Evolutionary conservation across 441 rosid species (phyloP), one percentile per base, ranked within the genome.

Genomic region (Arabidopsis lyrata): DNA sequence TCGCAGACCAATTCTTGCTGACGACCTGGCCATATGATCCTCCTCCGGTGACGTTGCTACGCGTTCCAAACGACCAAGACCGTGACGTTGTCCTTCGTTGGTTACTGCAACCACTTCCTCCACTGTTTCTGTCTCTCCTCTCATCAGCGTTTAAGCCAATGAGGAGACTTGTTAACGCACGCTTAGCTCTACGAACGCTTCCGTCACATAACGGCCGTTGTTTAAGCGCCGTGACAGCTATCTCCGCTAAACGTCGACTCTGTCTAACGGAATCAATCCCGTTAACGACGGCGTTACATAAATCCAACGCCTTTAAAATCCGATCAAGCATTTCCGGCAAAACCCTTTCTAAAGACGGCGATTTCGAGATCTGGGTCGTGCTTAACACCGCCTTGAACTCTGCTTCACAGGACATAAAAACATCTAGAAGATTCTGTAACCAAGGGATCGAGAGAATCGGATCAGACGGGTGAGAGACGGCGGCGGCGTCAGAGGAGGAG

Each of bases 1-100:
- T 74, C 0, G 97, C 98, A 0, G 98, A 92, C 98, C 99, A 95
- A 74, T 84, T 86, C 81, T 87, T 92, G 11, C 90, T 77, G 18
- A 88, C 83, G 10, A 29, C 31, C 4, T 73, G 70, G 5, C 73
- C 47, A 65, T 34, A 50, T 8, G 80, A 86, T 60, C 80, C 78
- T 8, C 80, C 86, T 48, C 86, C 91, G 85, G 16, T 82, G 84
- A 18, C 86, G 29, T 81, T 85, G 4, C 96, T 93, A 47, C 90
- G 85, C 74, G 77, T 75, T 85, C 72, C 27, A 86, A 95, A 92
- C 12, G 99, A 95, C 98, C 99, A 86, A 5, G 85, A 78, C 72
- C 98, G 80, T 67, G 86, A 89, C 50, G 96, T 71, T 7, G 86
- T 55, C 73, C 79, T 83, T 35, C 54, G 3, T 47, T 47, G 52